Conservation (phyloP, 106 monocot genomes). For the Dioscorea alata region DNA sequence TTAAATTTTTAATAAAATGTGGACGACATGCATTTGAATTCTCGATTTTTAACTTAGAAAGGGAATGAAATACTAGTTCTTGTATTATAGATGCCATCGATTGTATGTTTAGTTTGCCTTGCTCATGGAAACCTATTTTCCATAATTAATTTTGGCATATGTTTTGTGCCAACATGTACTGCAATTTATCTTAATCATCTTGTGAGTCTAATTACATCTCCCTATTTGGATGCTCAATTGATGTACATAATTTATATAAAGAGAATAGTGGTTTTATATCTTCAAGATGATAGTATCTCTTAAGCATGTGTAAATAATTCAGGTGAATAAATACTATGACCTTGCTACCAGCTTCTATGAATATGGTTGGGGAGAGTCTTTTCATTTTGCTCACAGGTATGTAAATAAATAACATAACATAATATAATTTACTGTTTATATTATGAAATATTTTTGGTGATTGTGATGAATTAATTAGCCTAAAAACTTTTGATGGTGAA, state of each 20-base stretch:
- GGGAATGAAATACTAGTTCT: too few relatives aligned
- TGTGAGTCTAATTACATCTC: background rate
- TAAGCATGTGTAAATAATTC: background rate
- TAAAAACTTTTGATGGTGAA: conserved; percentile 18
- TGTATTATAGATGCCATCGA: too few relatives aligned
- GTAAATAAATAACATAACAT: background rate
- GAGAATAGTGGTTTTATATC: background rate
- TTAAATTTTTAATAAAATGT: too few relatives aligned
- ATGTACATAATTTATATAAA: background rate
- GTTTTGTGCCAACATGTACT: too few relatives aligned
- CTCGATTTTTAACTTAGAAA: too few relatives aligned
- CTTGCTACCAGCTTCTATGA: conserved; percentile 83
- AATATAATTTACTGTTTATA: background rate
- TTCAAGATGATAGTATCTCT: too few relatives aligned
- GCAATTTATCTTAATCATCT: too few relatives aligned
- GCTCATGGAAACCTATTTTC: too few relatives aligned
- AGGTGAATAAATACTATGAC: conserved; percentile 90
- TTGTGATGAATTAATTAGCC: background rate
- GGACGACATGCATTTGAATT: too few relatives aligned
- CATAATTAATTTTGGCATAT: too few relatives aligned
- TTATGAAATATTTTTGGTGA: background rate
- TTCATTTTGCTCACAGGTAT: conserved; percentile 82
- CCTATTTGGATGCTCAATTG: background rate
- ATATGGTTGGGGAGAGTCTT: conserved; percentile 87
- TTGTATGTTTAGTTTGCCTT: too few relatives aligned